Evolutionary conservation across 169 alveolate species (phyloP), one percentile per base, ranked within the genome.

Genomic region (Plasmodium inui): DNA sequence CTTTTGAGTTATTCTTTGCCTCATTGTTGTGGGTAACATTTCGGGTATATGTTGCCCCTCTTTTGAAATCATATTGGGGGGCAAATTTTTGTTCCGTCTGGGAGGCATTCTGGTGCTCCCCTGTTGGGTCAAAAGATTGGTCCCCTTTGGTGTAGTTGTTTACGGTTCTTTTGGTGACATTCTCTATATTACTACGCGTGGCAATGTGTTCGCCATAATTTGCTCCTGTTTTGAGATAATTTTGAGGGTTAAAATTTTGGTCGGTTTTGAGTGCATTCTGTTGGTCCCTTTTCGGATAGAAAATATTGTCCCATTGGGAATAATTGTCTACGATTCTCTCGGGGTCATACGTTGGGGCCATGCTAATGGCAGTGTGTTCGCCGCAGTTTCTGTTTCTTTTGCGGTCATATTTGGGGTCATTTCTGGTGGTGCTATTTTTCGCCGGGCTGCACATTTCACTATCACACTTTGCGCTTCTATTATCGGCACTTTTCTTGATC

Each of bases 401-500:
- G 44, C 44, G 44, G 57, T 46, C 57, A 10, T 46, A 12, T 46
- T 6, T 12, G 57, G 57, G 10, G 17, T 2, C 57, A 46, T 46
- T 46, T 19, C 10, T 7, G 26, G 70, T 10, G 46, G 50, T 34
- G 30, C n/a, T 22, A 28, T 70, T 39, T 83, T n/a, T 32, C 17
- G 70, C 6, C n/a, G 88, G 22, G 50, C 7, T 79, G 19, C n/a
- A n/a, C 10, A 79, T 41, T 32, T 79, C 50, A 39, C 12, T 79
- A 50, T 61, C 82, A 73, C 34, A 44, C 6, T 30, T 72, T 84
- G 30, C 39, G 41, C 37, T 84, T 61, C 71, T 89, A 73, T 89
- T 44, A 19, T 89, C 82, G 32, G 32, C 30, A 32, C 26, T 14
- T 50, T 41, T 84, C 61, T 89, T 89, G 50, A n/a, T 78, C 6